Evolutionary conservation across 352 stramenopile genomes (phyloP).

Genomic region (Blastocystis hominis): DNA sequence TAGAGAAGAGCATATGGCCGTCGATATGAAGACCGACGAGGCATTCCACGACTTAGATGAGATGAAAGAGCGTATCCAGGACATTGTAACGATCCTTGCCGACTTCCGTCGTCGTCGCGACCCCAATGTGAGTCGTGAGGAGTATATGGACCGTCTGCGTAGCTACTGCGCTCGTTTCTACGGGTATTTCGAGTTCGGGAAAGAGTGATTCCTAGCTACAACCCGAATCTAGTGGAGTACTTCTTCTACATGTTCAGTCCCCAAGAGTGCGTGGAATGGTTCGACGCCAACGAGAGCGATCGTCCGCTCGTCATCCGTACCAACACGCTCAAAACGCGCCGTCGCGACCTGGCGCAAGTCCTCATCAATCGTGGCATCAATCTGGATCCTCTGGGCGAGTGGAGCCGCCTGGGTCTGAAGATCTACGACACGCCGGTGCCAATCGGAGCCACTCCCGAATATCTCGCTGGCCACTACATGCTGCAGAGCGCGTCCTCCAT

Average conservation of each 20-base stretch:
- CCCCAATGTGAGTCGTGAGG: constrained; percentile 76
- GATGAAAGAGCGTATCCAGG: constrained; percentile 83
- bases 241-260: constrained; percentile 67
- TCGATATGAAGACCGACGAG: constrained; percentile 72
- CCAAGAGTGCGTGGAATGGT: constrained; percentile 80
- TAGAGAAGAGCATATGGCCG: constrained; percentile 64
- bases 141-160: constrained; percentile 81
- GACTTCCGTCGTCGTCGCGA: constrained; percentile 87
- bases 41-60: constrained; percentile 71
- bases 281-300: constrained; percentile 92
- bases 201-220: constrained; percentile 71
- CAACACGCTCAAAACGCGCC: constrained; percentile 97
- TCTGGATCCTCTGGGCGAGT: constrained; percentile 91
- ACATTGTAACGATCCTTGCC: constrained; percentile 74
- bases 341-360: constrained; percentile 89
- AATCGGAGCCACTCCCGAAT: constrained; percentile 97
- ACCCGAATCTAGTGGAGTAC: constrained; percentile 91
- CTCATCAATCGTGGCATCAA: constrained; percentile 96
- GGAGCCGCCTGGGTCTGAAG: constrained; percentile 96
- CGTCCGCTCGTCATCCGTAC: constrained; percentile 92
- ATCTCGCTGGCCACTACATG: constrained; percentile 99
- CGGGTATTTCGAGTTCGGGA: neutral
- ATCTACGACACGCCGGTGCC: constrained; percentile 93
- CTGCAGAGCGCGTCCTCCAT: constrained; percentile 91
- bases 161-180: constrained; percentile 56